Evolutionary conservation across 495 filamentous ascomycete species (phyloP).

Genomic region (Xylaria flabelliformis): DNA sequence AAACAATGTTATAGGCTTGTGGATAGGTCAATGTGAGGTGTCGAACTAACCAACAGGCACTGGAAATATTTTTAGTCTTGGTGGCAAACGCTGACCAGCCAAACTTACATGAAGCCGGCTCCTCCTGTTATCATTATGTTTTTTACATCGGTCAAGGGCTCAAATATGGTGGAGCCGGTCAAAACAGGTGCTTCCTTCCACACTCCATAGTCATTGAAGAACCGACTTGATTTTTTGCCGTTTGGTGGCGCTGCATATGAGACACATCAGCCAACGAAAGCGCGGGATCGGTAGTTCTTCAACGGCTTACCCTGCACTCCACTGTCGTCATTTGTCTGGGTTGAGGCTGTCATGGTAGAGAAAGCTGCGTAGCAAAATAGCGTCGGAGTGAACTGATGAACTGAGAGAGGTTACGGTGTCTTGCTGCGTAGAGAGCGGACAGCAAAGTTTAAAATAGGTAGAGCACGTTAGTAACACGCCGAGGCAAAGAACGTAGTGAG

Average conservation of each 20-base stretch:
- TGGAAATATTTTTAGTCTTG: slow-evolving; percentile 30
- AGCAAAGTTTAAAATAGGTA: slow-evolving; percentile 12
- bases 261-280: slow-evolving; percentile 9
- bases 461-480: neutral
- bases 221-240: slow-evolving; percentile 37
- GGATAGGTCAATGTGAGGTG: slow-evolving; percentile 72
- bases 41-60: slow-evolving; percentile 74
- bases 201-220: slow-evolving; percentile 59
- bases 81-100: neutral
- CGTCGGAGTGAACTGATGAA: neutral
- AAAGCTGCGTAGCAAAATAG: neutral
- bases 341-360: slow-evolving; percentile 35
- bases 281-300: neutral
- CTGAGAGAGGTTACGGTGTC: neutral
- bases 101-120: slow-evolving; percentile 72
- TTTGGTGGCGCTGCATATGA: slow-evolving; percentile 26
- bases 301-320: slow-evolving; percentile 37
- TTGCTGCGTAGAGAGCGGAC: neutral
- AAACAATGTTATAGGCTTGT: slow-evolving; percentile 72
- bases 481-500: slow-evolving; percentile 15
- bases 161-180: slow-evolving; percentile 67
- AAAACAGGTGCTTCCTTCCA: slow-evolving; percentile 73
- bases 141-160: slow-evolving; percentile 64
- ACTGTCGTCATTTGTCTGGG: slow-evolving; percentile 36
- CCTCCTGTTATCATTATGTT: slow-evolving; percentile 78